Conservation (phyloP, 768 basidiomycete species). For the Hortiboletus flavorubellus region DNA sequence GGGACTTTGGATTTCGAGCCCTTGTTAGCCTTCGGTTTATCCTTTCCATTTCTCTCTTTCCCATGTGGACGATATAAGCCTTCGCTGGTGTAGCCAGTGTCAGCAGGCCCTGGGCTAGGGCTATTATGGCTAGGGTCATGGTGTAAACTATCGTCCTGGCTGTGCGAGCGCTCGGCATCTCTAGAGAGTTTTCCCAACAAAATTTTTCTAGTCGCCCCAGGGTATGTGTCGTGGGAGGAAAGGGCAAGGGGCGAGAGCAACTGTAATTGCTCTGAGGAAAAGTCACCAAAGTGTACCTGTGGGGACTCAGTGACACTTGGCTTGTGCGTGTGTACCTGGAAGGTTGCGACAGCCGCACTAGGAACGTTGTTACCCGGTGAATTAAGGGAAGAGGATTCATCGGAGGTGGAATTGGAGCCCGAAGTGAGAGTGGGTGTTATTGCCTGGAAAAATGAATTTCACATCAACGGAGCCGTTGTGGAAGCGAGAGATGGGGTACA, state of each 20-base stretch:
- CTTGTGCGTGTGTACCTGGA: conserved; percentile 26
- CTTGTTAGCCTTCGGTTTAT: conserved; percentile 23
- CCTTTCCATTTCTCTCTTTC: conserved; percentile 14
- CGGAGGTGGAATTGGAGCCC: conserved; percentile 41
- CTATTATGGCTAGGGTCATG: conserved; percentile 4
- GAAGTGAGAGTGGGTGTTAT: conserved; percentile 37
- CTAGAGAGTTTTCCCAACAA: conserved; percentile 1
- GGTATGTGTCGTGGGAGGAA: conserved; percentile 7
- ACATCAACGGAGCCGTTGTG: conserved; percentile 5
- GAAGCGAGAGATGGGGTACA: conserved; percentile 6
- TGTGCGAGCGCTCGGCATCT: conserved; percentile 17
- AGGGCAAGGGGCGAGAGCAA: conserved; percentile 24
- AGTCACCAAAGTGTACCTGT: conserved; percentile 30
- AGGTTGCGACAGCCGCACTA: conserved; percentile 12
- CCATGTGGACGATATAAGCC: conserved; percentile 32
- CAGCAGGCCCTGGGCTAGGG: conserved; percentile 17
- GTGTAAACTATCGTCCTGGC: conserved; percentile 23
- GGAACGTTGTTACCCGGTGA: conserved; percentile 19
- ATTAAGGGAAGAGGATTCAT: conserved; percentile 38
- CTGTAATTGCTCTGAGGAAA: conserved; percentile 29
- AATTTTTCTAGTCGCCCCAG: not conserved
- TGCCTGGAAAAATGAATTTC: conserved; percentile 17
- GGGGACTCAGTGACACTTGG: conserved; percentile 29
- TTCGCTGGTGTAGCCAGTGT: conserved; percentile 29
- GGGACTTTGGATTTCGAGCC: conserved; percentile 12